phyloP scores from a whole-genome alignment of 352 stramenopile species.

The Phytophthora kernoviae region DNA sequence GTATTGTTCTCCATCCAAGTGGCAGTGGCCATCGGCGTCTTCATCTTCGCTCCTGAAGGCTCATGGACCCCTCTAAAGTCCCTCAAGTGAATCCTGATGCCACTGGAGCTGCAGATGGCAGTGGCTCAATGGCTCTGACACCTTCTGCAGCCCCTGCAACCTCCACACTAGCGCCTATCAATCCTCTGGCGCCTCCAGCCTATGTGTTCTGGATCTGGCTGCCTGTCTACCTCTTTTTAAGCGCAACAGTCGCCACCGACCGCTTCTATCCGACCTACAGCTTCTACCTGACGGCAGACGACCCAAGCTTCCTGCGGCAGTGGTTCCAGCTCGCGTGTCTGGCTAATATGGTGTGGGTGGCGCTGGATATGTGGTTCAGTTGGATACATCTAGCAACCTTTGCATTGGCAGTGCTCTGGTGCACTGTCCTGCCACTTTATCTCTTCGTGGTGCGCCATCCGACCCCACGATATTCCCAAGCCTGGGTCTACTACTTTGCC shows the following conservation, averaged over 20 bases:
- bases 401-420: constrained; percentile 64
- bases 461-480: constrained; percentile 40
- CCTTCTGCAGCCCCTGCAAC: constrained; percentile 12
- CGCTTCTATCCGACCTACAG: constrained; percentile 59
- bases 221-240: constrained; percentile 52
- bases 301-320: constrained; percentile 53
- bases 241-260: constrained; percentile 53
- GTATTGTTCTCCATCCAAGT: constrained; percentile 39
- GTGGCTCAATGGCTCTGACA: constrained; percentile 21
- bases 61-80: constrained; percentile 25
- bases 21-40: constrained; percentile 24
- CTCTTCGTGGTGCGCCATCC: constrained; percentile 58
- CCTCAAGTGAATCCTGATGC: constrained; percentile 1
- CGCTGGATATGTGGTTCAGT: constrained; percentile 55
- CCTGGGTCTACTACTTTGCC: constrained; percentile 60
- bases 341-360: constrained; percentile 53
- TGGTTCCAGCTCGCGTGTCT: constrained; percentile 63
- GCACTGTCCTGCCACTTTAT: constrained; percentile 58
- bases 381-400: constrained; percentile 62
- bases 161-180: constrained; percentile 36
- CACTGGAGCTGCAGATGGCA: constrained; percentile 26
- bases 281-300: constrained; percentile 55
- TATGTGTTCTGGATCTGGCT: constrained; percentile 65
- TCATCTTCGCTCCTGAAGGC: constrained; percentile 36
- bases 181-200: constrained; percentile 45